A percentile compares a stretch with the other conserved stretches of the same genome.
phyloP scores from a whole-genome alignment of 176 grass and related monocot genomes.

The Zoysia japonica region DNA sequence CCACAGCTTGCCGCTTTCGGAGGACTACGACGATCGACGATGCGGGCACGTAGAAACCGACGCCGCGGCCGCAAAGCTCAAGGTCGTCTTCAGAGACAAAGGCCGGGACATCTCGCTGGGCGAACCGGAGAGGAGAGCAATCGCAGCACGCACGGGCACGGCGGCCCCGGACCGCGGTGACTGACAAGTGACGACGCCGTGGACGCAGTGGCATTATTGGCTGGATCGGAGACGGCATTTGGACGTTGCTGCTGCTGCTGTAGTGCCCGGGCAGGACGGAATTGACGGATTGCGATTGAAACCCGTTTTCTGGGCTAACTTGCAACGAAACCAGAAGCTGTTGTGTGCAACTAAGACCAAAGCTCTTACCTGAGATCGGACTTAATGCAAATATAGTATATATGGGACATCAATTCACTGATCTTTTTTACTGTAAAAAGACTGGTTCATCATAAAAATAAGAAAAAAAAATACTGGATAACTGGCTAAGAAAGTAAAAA shows the following conservation, averaged over 20 bases:
- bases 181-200: neutral
- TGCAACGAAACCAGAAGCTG: no score
- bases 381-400: no score
- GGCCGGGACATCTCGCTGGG: neutral
- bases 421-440: no score
- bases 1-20: neutral
- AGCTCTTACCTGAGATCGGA: no score
- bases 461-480: no score
- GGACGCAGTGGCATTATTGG: neutral
- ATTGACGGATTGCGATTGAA: neutral
- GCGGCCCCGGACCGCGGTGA: neutral
- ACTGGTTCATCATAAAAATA: no score
- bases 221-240: neutral
- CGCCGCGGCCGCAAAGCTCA: neutral
- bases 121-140: neutral
- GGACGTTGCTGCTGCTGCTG: neutral
- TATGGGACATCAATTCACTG: no score
- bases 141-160: neutral
- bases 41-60: neutral
- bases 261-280: neutral
- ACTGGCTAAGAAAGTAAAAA: no score
- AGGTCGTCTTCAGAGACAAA: neutral
- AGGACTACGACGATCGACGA: neutral
- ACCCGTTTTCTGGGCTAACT: no score
- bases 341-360: no score